A percentile compares a stretch with the other conserved stretches of the same genome.
These are phyloP conservation scores for Xylaria telfairii DNA, from an alignment of 495 filamentous ascomycete species.

Conservation along the genomic window DNA sequence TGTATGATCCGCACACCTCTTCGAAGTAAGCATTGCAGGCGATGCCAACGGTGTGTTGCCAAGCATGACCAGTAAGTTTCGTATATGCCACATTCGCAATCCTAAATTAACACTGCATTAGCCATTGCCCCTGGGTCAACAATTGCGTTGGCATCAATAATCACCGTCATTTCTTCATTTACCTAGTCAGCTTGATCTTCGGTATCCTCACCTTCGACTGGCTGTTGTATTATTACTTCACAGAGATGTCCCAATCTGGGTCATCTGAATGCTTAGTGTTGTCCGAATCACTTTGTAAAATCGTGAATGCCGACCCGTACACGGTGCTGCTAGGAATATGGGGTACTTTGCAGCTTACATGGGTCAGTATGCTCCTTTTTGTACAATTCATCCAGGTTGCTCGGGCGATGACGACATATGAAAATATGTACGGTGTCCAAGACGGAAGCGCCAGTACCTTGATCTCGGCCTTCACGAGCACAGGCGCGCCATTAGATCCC, in stretches of 20 bases:
- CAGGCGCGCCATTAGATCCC: slow-evolving; percentile 70
- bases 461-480: slow-evolving; percentile 78
- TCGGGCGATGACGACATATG: slow-evolving; percentile 91
- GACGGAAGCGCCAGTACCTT: slow-evolving; percentile 65
- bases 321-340: slow-evolving; percentile 79
- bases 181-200: slow-evolving; percentile 75
- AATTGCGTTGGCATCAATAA: slow-evolving; percentile 97
- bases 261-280: slow-evolving; percentile 74
- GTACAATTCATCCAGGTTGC: slow-evolving; percentile 92
- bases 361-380: slow-evolving; percentile 93
- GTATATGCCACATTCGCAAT: not conserved
- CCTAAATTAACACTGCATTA: slow-evolving; percentile 53
- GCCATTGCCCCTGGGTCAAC: slow-evolving; percentile 97
- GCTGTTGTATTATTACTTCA: slow-evolving; percentile 53
- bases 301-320: slow-evolving; percentile 81
- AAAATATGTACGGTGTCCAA: slow-evolving; percentile 83
- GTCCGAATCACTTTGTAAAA: slow-evolving; percentile 70
- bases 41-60: slow-evolving; percentile 89
- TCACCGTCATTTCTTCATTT: slow-evolving; percentile 92
- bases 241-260: slow-evolving; percentile 34
- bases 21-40: slow-evolving; percentile 92
- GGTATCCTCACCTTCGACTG: slow-evolving; percentile 71
- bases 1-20: slow-evolving; percentile 94
- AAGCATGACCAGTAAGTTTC: slow-evolving; percentile 91
- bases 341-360: slow-evolving; percentile 81